Base-by-base conservation (phyloP, 2,329 filamentous ascomycete species). In the Colletotrichum sp. region DNA sequence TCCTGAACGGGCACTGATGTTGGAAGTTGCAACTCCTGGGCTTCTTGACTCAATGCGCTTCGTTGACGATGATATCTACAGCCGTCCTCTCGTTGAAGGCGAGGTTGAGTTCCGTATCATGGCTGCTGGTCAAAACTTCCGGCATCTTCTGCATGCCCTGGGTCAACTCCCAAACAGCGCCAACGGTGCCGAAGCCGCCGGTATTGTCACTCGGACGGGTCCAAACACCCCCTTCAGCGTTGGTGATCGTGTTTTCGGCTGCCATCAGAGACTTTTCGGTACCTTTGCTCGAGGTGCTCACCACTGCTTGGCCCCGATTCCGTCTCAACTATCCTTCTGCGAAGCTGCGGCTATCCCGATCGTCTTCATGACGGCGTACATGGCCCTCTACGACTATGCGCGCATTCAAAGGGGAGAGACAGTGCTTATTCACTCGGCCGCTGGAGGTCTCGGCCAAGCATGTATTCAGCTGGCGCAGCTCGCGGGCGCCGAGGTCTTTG, bases 341-440 rank as follows among this genome's bases (percentile, higher is more conserved):
- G 80, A 83, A 13, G 86, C 81, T 6, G 84, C 84, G 6, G 39
- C 32, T 7, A 78, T 87, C 55, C 84, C 84, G 0, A 77, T 83
- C 3, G 80, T 82, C 4, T 85, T 78, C 57, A 64, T 74, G 15
- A 87, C 86, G 0, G 85, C 83, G 1, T 80, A 82, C 59, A 78
- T 82, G 52, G 78, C 80, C 1, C 77, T 88, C 2, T 71, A 82
- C 11, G 67, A 84, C 22, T 49, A 81, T 8, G 84, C 80, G 0
- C 78, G 79, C 6, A 76, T 87, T 2, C 27, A 78, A 75, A 30
- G 69, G 59, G 9, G 77, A 0, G 68, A 83, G 49, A 73, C 66
- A 0, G 77, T 84, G 0, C 78, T 84, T 2, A 80, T 84, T 30
- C 82, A 84, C 57, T 77, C 79, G 2, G 82, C 79, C 1, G 77